These are phyloP conservation scores for Penicillium dipodomyicola DNA, from an alignment of 495 filamentous ascomycete genomes.

Conservation along the genomic window DNA sequence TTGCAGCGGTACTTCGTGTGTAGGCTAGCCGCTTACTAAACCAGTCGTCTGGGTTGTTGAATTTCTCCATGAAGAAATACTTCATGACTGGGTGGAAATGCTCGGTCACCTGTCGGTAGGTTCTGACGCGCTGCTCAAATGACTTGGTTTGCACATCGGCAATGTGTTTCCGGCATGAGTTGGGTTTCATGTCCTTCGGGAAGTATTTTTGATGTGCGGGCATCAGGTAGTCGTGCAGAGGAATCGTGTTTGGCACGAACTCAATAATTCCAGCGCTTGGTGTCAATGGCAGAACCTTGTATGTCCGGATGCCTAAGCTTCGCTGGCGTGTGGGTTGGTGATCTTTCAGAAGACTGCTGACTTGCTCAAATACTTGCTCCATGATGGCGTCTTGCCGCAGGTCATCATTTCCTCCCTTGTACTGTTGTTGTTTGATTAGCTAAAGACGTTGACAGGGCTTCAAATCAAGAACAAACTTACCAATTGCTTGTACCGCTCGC, in stretches of 20 bases:
- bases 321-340: conserved; percentile 84
- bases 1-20: conserved; percentile 86
- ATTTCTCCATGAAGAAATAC: conserved; percentile 96
- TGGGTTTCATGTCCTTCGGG: conserved; percentile 77
- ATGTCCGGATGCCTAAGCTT: conserved; percentile 84
- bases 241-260: conserved; percentile 89
- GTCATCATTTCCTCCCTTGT: conserved; percentile 93
- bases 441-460: not conserved
- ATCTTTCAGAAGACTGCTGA: conserved; percentile 80
- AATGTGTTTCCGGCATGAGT: conserved; percentile 74
- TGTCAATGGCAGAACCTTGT: conserved; percentile 90
- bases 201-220: conserved; percentile 85
- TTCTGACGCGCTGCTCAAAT: conserved; percentile 65
- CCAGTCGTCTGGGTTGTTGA: conserved; percentile 93
- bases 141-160: conserved; percentile 63
- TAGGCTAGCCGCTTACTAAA: conserved; percentile 84
- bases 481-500: conserved; percentile 77
- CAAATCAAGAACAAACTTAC: conserved; percentile 43
- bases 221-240: conserved; percentile 84
- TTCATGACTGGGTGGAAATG: conserved; percentile 90
- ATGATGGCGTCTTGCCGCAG: conserved; percentile 99
- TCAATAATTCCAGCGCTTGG: conserved; percentile 88
- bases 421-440: conserved; percentile 40
- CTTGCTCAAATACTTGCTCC: conserved; percentile 98
- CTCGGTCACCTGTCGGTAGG: conserved; percentile 70